Evolutionary conservation across 1,139 yeast genomes (phyloP).

Genomic region (Magnusiomyces paraingens): DNA sequence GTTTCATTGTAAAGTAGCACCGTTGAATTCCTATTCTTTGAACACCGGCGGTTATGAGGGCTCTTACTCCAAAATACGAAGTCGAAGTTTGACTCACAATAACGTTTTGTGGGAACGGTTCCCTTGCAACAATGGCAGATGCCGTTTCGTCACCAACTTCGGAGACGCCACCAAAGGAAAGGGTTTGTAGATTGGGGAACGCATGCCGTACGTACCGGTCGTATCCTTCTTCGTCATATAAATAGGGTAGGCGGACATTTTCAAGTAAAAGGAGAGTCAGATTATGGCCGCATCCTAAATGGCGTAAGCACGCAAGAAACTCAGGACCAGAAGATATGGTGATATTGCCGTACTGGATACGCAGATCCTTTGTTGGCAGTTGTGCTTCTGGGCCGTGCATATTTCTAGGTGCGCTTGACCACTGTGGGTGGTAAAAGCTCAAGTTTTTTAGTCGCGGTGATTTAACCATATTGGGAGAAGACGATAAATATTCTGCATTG

Average conservation of each 20-base stretch:
- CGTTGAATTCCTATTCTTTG: background rate
- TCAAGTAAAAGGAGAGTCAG: background rate
- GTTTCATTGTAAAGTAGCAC: background rate
- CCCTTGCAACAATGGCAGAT: background rate
- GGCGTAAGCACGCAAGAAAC: background rate
- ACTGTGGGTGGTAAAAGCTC: no score
- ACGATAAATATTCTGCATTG: no score
- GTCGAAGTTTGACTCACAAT: constrained; percentile 2
- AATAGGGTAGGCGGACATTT: background rate
- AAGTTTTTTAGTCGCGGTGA: no score
- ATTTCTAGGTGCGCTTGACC: no score
- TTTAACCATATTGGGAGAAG: no score
- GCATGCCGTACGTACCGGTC: background rate
- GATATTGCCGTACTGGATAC: no score
- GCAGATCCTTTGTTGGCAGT: no score
- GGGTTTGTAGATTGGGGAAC: constrained; percentile 1
- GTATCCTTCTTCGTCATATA: background rate
- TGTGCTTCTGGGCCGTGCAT: no score
- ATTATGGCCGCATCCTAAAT: background rate
- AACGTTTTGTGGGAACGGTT: constrained; percentile 1
- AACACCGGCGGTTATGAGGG: background rate
- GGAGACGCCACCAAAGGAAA: background rate
- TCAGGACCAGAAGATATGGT: background rate
- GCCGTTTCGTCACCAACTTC: constrained; percentile 3
- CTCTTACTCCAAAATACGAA: background rate